These are phyloP conservation scores for Septoria linicola DNA, from an alignment of 2,329 filamentous ascomycete genomes.

Conservation along the genomic window DNA sequence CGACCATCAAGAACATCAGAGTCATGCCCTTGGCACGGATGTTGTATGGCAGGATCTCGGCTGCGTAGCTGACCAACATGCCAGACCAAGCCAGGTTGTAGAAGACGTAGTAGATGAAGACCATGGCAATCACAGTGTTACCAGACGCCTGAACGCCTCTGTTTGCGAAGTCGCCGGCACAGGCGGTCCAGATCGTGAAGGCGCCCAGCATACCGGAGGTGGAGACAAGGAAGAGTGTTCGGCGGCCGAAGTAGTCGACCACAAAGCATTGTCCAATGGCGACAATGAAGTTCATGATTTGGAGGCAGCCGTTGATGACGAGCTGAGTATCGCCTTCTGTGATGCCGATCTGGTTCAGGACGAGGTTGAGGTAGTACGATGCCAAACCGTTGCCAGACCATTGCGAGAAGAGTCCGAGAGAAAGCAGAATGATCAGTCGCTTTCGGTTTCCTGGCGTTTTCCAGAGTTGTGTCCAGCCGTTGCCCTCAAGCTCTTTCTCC, in stretches of 20 bases:
- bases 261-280: conserved; percentile 47
- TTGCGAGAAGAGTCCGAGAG: conserved; percentile 57
- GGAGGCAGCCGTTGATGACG: conserved; percentile 51
- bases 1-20: conserved; percentile 48
- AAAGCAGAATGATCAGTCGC: conserved; percentile 54
- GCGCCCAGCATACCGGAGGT: conserved; percentile 42
- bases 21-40: conserved; percentile 49
- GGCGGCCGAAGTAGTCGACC: conserved; percentile 39
- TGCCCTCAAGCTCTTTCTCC: conserved; percentile 50
- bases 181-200: conserved; percentile 45
- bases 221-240: conserved; percentile 40
- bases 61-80: conserved; percentile 46
- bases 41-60: conserved; percentile 49
- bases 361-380: conserved; percentile 43
- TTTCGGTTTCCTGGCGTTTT: conserved; percentile 56
- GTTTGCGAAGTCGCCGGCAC: conserved; percentile 30
- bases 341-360: conserved; percentile 40
- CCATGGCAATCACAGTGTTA: conserved; percentile 37
- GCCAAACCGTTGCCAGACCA: conserved; percentile 57
- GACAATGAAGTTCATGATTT: conserved; percentile 61
- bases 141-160: conserved; percentile 29
- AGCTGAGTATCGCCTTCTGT: conserved; percentile 40
- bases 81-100: conserved; percentile 46
- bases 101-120: conserved; percentile 38
- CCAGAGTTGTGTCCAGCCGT: conserved; percentile 49